phyloP scores from a whole-genome alignment of 305 asterid genomes.

The Salvia sclarea region DNA sequence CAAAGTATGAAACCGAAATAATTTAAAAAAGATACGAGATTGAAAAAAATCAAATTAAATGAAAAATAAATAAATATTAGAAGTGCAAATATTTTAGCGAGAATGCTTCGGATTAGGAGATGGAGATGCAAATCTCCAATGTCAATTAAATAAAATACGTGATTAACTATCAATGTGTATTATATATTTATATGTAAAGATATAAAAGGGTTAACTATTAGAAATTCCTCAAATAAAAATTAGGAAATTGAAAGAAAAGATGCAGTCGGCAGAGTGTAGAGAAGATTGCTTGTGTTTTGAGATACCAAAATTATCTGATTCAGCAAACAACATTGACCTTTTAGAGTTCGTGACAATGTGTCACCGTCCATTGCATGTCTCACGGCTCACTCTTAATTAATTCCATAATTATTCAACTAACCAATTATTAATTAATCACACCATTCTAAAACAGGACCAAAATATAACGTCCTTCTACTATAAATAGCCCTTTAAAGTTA shows the following conservation, averaged over 20 bases:
- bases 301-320: conserved; percentile 12
- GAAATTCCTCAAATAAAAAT: too few relatives aligned
- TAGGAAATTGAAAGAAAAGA: neutral
- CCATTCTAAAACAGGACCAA: conserved; percentile 32
- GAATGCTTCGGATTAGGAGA: neutral
- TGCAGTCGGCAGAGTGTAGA: neutral
- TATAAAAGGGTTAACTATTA: too few relatives aligned
- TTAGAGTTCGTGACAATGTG: conserved; percentile 25
- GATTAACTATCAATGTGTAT: too few relatives aligned
- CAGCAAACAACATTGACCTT: conserved; percentile 38
- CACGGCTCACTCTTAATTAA: conserved; percentile 29
- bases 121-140: neutral
- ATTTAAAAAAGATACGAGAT: neutral
- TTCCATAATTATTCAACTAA: neutral
- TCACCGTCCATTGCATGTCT: conserved; percentile 63
- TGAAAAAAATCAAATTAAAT: too few relatives aligned
- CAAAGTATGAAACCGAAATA: neutral
- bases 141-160: too few relatives aligned
- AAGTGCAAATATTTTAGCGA: neutral
- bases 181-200: too few relatives aligned
- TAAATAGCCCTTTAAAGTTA: conserved; percentile 32
- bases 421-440: conserved; percentile 13
- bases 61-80: neutral
- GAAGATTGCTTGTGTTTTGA: conserved; percentile 39
- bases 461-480: conserved; percentile 26